Evolutionary conservation across 148 eudicot genomes (phyloP), one percentile per base, ranked within the genome.

Genomic region (Limonium bicolor): DNA sequence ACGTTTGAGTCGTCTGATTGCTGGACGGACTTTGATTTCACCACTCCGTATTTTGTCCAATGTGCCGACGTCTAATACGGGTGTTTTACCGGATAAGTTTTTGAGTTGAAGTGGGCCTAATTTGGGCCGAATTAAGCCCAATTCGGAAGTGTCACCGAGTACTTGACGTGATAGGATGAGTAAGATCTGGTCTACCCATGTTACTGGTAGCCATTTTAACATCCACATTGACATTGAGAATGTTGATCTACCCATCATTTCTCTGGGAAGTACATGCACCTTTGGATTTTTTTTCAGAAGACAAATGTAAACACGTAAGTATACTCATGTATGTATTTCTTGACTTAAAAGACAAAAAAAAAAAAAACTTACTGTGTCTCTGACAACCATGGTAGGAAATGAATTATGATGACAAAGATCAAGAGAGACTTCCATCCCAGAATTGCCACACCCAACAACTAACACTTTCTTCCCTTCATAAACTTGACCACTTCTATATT

Each of bases 391-490:
- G 2, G 76, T 70, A 25, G 96, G 96, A 55, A 46, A 27, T n/a
- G 96, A 81, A 41, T 58, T 29, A 56, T 75, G 64, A 41, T 82
- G 67, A 32, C 79, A 78, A 28, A 86, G 87, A 69, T 86, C 96
- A 61, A 82, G 72, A 23, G 87, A 72, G 18, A 86, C 79, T 54
- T 86, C 96, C 96, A 86, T 82, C 7, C 96, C 96, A 1, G 94
- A 78, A 51, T 86, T 86, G 22, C 96, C 96, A 62, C 96, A 60
- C 1, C 96, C 96, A 9, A 86, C 94, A 21, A 86, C 96, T 35
- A 82, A 56, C 41, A 86, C 87, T 20, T 50, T 64, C 49, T 82
- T 70, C 48, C 79, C 85, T 27, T 58, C 27, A 60, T 64, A 86
- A 14, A 1, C 62, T 2, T 66, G 65, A 0, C 94, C 96, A 37